Conservation (phyloP, 805 yeast genomes). For the Tetrapisispora arboricola region DNA sequence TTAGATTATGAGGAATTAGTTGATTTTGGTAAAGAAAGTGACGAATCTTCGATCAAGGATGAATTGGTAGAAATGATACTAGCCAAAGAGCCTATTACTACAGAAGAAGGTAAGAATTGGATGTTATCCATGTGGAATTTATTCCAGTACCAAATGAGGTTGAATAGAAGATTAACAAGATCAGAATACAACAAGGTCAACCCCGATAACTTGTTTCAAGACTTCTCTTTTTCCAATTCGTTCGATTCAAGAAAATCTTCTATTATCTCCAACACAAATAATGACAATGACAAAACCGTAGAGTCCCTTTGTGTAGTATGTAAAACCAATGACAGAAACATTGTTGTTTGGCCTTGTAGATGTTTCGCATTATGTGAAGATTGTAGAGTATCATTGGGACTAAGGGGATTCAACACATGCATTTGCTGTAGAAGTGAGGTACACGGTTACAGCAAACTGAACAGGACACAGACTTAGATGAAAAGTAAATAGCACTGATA, state of each 20-base stretch:
- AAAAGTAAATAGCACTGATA: not conserved
- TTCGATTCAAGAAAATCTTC: conserved; percentile 6
- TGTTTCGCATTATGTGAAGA: conserved; percentile 83
- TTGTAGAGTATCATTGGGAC: conserved; percentile 64
- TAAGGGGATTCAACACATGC: conserved; percentile 66
- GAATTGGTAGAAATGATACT: conserved; percentile 4
- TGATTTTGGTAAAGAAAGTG: not conserved
- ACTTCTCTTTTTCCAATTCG: conserved; percentile 21
- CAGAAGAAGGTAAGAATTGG: conserved; percentile 16
- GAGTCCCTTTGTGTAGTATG: conserved; percentile 67
- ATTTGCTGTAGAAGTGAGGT: conserved; percentile 77
- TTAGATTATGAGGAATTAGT: not conserved
- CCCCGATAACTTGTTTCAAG: conserved; percentile 22
- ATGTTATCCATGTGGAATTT: conserved; percentile 23
- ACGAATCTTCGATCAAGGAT: not conserved
- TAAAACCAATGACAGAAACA: conserved; percentile 59
- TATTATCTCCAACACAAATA: not conserved
- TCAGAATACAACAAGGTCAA: conserved; percentile 26
- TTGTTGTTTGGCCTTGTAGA: conserved; percentile 87
- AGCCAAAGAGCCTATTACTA: not conserved
- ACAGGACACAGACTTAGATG: conserved; percentile 13
- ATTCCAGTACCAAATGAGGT: conserved; percentile 15
- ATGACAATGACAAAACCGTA: conserved; percentile 23
- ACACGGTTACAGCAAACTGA: conserved; percentile 38
- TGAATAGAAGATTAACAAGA: conserved; percentile 28